Evolutionary conservation across 805 yeast species (phyloP), one percentile per base, ranked within the genome.

Genomic region (Aciculoconidium aculeatum): DNA sequence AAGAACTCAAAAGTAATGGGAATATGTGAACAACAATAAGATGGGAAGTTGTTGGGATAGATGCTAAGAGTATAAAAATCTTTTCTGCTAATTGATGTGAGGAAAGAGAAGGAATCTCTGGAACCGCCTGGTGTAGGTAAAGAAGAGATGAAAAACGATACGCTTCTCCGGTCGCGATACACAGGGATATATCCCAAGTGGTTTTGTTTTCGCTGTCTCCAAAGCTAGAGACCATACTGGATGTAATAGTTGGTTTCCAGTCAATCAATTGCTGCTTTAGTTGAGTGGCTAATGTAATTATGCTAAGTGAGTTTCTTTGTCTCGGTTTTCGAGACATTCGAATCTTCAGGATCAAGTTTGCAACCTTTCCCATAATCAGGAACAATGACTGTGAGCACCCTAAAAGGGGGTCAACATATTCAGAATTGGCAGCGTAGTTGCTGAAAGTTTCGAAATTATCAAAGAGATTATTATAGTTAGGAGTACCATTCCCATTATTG

Each of bases 81-180:
- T 74, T 74, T 40, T 72, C 77, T 0, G 85, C 80, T 17, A 77
- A 47, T 29, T 62, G 70, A 33, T 67, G 75, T 1, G 80, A 68
- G 6, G 73, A 51, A 21, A 58, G 47, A 6, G 75, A 69, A 7
- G 81, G 80, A 11, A 77, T 65, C 39, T 78, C 82, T 0, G 86
- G 85, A 4, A 79, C 82, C 1, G 83, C 79, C 44, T 79, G 84
- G 47, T 77, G 82, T 17, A 79, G 51, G 43, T 74, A 77, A 12
- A 78, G 44, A 21, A 79, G 47, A 0, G 81, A 63, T 1, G 83
- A 67, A 47, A 63, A 75, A 21, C 82, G 47, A 49, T 78, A 79
- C 0, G 84, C 79, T 44, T 78, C 85, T 2, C 85, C 84, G 1
- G 84, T 78, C 2, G 83, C 72, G 15, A 79, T 60, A 34, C 80